Base-by-base conservation (phyloP, 305 asterid genomes). In the Caryopteris hybrid region DNA sequence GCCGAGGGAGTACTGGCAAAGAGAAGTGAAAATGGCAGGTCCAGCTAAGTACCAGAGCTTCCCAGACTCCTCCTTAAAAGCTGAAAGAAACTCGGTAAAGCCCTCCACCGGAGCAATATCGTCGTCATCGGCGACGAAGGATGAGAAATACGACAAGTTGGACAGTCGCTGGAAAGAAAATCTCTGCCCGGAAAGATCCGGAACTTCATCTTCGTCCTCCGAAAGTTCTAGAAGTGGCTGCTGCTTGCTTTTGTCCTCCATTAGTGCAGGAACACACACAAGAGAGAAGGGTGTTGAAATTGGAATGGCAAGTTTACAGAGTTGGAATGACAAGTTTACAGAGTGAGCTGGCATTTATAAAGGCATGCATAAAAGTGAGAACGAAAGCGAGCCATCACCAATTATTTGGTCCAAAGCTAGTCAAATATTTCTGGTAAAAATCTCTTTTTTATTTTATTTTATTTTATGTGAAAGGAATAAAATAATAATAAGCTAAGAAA, bases 31-130 rank as follows among this genome's bases (percentile, higher is more conserved):
- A 27, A 86, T 81, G 23, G 86, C 85, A 1, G 92, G 92, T 10
- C 74, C 85, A 1, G 92, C 85, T 1, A 86, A 71, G 71, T 46
- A 72, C 87, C 87, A 83, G 2, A 86, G 81, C 67, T 86, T 86
- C 9, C 66, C 63, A 0, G 79, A 70, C 67, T 81, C 91, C 3
- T 17, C 61, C 3, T 3, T 58, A 36, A 80, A 85, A 8, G 74
- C 85, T 18, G 43, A 33, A 3, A 36, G 6, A 27, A 78, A 81
- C 9, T 17, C 79, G 1, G 54, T 20, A 3, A 73, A 36, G 17
- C 39, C 27, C 18, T 33, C 51, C 8, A 79, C 74, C 0, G 48
- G 55, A 11, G 74, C 61, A 13, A 73, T 77, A 33, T 77, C 85
- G 7, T 65, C 54, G 0, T 65, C 80, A 25, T 54, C 74, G 18